phyloP scores from a whole-genome alignment of 2,329 filamentous ascomycete species.

The Thelonectria blattea region DNA sequence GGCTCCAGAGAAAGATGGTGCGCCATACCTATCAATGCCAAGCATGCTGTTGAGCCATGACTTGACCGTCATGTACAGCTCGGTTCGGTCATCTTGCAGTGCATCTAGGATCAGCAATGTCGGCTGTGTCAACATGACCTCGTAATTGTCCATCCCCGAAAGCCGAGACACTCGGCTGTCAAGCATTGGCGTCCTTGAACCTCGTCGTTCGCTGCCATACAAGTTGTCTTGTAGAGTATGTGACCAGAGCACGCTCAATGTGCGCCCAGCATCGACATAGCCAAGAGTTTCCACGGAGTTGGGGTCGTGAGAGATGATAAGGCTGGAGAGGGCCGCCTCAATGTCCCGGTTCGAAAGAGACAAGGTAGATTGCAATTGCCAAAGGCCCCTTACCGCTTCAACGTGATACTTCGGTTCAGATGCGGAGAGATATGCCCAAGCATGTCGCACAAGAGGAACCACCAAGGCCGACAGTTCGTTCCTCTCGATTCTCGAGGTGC shows the following conservation, averaged over 20 bases:
- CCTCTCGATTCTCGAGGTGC: slow-evolving; percentile 56
- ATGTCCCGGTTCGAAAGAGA: slow-evolving; percentile 73
- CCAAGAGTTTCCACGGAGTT: slow-evolving; percentile 32
- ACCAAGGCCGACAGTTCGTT: slow-evolving; percentile 68
- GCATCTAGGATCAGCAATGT: slow-evolving; percentile 83
- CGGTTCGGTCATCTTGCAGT: slow-evolving; percentile 73
- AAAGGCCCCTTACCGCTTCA: slow-evolving; percentile 84
- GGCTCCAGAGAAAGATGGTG: background rate
- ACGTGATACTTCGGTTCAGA: slow-evolving; percentile 91
- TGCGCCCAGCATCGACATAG: slow-evolving; percentile 67
- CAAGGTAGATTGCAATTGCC: slow-evolving; percentile 80
- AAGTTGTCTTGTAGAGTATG: slow-evolving; percentile 71
- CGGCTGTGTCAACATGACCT: slow-evolving; percentile 79
- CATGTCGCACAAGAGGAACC: slow-evolving; percentile 69
- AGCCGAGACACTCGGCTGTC: slow-evolving; percentile 49
- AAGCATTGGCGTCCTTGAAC: slow-evolving; percentile 51
- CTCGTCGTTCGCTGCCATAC: slow-evolving; percentile 53
- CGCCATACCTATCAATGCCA: slow-evolving; percentile 65
- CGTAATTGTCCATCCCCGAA: slow-evolving; percentile 66
- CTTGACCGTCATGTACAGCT: slow-evolving; percentile 77
- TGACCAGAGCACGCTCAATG: slow-evolving; percentile 82
- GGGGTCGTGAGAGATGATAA: slow-evolving; percentile 65
- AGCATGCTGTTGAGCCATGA: slow-evolving; percentile 77
- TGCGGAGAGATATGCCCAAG: slow-evolving; percentile 85
- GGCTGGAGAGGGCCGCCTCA: slow-evolving; percentile 75